phyloP scores from a whole-genome alignment of 441 rosid genomes.

The Erodium moschatum region DNA sequence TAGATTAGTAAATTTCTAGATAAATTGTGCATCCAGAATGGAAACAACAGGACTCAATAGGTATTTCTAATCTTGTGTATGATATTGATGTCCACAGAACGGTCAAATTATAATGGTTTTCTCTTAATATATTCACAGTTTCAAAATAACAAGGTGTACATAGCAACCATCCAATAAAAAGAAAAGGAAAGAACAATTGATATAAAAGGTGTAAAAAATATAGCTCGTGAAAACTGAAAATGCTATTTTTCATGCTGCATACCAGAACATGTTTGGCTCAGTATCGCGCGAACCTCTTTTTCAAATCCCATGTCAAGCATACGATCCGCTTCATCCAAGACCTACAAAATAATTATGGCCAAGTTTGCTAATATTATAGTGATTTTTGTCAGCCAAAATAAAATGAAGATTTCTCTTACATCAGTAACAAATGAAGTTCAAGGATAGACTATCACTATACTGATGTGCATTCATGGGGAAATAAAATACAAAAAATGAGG shows the following conservation, averaged over 20 bases:
- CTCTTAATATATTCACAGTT: not conserved
- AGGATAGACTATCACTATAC: not conserved
- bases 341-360: constrained; percentile 34
- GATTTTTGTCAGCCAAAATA: not conserved
- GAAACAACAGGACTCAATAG: not conserved
- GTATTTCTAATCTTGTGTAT: not conserved
- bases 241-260: constrained; percentile 20
- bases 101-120: not conserved
- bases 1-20: not conserved
- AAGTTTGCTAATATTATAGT: not conserved
- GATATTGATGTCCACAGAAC: not conserved
- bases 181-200: not conserved
- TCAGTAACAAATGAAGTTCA: constrained; percentile 1
- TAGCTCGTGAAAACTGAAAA: not conserved
- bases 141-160: not conserved
- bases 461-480: not conserved
- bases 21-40: not conserved
- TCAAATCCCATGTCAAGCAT: constrained; percentile 98
- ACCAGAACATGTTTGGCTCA: constrained; percentile 68
- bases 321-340: constrained; percentile 92
- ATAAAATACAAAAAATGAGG: constrained; percentile 3
- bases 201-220: not conserved
- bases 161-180: not conserved
- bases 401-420: constrained; percentile 1
- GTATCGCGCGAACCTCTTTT: constrained; percentile 69